Conservation (phyloP, 164 flowering plant species). For the Nymphaea thermarum region DNA sequence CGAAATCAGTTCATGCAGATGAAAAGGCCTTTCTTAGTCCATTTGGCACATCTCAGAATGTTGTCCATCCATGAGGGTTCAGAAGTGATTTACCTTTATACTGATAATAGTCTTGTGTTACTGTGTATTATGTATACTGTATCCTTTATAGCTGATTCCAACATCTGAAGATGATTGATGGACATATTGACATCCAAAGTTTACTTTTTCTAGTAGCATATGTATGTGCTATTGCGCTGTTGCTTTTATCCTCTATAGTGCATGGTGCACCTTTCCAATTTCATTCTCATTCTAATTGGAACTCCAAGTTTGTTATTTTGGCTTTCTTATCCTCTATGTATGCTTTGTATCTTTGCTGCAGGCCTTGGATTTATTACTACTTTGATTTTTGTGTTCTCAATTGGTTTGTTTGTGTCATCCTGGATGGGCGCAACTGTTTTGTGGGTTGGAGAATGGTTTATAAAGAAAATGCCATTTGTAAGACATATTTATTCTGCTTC, state of each 20-base stretch:
- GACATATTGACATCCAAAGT: too few relatives aligned
- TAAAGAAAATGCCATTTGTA: slow-evolving; percentile 74
- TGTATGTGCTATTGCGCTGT: background rate
- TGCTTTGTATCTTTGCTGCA: slow-evolving; percentile 20
- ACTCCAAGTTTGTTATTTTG: background rate
- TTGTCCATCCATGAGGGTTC: too few relatives aligned
- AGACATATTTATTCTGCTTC: slow-evolving; percentile 78
- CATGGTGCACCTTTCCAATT: background rate
- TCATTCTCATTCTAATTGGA: background rate
- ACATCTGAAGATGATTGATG: too few relatives aligned
- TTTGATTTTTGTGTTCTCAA: slow-evolving; percentile 54
- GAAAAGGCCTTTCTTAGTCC: too few relatives aligned
- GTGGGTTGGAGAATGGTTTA: slow-evolving; percentile 82
- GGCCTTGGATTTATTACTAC: slow-evolving; percentile 90
- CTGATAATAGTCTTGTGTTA: too few relatives aligned
- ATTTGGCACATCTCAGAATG: too few relatives aligned
- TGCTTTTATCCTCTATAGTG: background rate
- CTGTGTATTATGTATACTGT: too few relatives aligned
- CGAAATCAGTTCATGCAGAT: too few relatives aligned
- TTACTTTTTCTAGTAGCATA: background rate
- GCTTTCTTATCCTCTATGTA: background rate
- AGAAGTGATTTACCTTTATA: too few relatives aligned
- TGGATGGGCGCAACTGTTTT: slow-evolving; percentile 80
- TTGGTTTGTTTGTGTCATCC: slow-evolving; percentile 82
- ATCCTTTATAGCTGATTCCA: too few relatives aligned